phyloP scores from a whole-genome alignment of 1,139 yeast genomes.

The Blastobotrys buckinghamii region DNA sequence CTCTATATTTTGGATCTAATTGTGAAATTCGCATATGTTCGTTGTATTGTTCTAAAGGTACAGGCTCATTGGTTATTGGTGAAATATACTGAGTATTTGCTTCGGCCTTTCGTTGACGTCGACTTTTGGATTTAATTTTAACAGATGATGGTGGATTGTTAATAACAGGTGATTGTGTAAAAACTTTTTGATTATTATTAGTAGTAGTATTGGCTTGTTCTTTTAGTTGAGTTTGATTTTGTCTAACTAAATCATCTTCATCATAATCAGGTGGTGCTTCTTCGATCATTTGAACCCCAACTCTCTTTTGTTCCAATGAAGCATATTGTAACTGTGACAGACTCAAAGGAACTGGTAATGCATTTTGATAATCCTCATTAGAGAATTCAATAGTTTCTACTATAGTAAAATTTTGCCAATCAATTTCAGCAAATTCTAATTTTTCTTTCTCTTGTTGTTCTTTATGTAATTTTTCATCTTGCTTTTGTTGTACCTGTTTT shows the following conservation, averaged over 20 bases:
- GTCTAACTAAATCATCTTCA: no score
- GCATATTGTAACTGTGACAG: constrained; percentile 57
- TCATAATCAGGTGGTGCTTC: constrained; percentile 38
- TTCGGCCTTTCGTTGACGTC: constrained; percentile 32
- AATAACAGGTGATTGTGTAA: background rate
- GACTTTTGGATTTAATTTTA: constrained; percentile 63
- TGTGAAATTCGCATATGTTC: constrained; percentile 66
- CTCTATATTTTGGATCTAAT: constrained; percentile 72
- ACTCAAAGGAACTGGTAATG: constrained; percentile 56
- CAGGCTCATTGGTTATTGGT: constrained; percentile 64
- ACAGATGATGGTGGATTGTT: constrained; percentile 26
- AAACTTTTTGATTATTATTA: background rate
- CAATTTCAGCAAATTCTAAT: constrained; percentile 66
- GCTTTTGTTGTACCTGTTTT: constrained; percentile 40
- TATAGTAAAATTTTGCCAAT: constrained; percentile 80
- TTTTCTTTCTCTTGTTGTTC: constrained; percentile 36
- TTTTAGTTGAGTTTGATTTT: background rate
- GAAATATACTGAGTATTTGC: constrained; percentile 44
- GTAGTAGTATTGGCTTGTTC: background rate
- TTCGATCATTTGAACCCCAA: constrained; percentile 29
- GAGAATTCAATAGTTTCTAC: constrained; percentile 66
- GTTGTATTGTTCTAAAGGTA: constrained; percentile 69
- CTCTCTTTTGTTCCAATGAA: constrained; percentile 46
- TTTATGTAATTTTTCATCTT: constrained; percentile 28
- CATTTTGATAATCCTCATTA: constrained; percentile 57